phyloP scores from a whole-genome alignment of 2,329 filamentous ascomycete genomes.

The Cladosporium velox region DNA sequence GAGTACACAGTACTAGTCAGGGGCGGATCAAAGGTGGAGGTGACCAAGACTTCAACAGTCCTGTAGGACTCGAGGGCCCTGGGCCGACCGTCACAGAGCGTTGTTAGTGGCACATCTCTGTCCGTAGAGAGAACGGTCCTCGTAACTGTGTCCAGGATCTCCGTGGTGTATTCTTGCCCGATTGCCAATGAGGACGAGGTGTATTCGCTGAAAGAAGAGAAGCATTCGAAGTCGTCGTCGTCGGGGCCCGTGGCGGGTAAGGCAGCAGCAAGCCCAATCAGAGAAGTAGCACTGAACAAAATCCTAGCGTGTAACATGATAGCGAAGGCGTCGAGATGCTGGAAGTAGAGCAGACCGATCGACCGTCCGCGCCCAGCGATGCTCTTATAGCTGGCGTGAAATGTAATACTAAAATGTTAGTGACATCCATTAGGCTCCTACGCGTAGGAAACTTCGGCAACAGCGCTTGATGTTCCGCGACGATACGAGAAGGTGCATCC shows the following conservation, averaged over 20 bases:
- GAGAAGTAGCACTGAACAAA: neutral
- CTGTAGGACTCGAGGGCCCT: constrained; percentile 4
- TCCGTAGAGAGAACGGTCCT: neutral
- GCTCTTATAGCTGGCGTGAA: no score
- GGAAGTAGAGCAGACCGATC: no score
- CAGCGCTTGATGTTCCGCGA: neutral
- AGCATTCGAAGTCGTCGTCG: constrained; percentile 17
- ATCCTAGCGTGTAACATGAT: neutral
- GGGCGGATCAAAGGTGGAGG: constrained; percentile 5
- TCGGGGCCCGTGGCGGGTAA: constrained; percentile 11
- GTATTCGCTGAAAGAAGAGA: constrained; percentile 14
- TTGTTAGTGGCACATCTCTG: constrained; percentile 10
- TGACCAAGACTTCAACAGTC: constrained; percentile 1
- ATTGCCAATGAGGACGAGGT: constrained; percentile 11
- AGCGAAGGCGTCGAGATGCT: no score
- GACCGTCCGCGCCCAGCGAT: no score
- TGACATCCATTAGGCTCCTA: neutral
- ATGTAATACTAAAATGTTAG: neutral
- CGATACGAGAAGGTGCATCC: neutral
- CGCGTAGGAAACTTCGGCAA: neutral
- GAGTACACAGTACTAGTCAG: neutral
- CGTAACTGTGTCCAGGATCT: no score
- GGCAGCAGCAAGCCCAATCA: neutral
- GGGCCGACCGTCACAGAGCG: constrained; percentile 11
- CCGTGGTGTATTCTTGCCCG: neutral